Evolutionary conservation across 1,139 yeast species (phyloP).

Genomic region (Yamadazyma aaseri): DNA sequence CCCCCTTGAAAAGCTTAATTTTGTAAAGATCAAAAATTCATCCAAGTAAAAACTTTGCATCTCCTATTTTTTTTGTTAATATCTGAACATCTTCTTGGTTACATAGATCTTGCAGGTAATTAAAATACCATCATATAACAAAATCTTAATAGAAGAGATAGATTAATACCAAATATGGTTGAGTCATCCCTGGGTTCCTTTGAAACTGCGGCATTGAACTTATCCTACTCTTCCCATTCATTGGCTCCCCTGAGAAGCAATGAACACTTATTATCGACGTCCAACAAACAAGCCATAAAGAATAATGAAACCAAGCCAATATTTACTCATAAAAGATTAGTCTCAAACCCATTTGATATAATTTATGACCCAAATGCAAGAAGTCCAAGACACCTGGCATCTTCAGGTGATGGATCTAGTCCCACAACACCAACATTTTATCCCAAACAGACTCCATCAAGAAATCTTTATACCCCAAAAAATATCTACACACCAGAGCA

Average conservation of each 20-base stretch:
- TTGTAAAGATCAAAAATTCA: no score
- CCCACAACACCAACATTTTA: neutral
- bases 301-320: neutral
- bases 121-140: no score
- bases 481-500: slow-evolving; percentile 11
- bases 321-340: slow-evolving; percentile 15
- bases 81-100: no score
- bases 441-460: neutral
- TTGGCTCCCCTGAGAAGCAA: slow-evolving; percentile 14
- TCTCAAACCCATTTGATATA: slow-evolving; percentile 24
- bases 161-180: slow-evolving; percentile 2
- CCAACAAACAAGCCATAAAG: neutral
- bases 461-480: slow-evolving; percentile 5
- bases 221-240: slow-evolving; percentile 15
- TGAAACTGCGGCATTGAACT: slow-evolving; percentile 16
- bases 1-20: no score
- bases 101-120: no score
- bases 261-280: slow-evolving; percentile 7
- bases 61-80: no score
- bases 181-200: slow-evolving; percentile 13
- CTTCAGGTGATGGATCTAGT: neutral
- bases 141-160: no score
- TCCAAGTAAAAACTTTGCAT: no score
- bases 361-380: slow-evolving; percentile 13
- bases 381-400: neutral